phyloP scores from a whole-genome alignment of 148 eudicot genomes.

The Polygonum maritimum region DNA sequence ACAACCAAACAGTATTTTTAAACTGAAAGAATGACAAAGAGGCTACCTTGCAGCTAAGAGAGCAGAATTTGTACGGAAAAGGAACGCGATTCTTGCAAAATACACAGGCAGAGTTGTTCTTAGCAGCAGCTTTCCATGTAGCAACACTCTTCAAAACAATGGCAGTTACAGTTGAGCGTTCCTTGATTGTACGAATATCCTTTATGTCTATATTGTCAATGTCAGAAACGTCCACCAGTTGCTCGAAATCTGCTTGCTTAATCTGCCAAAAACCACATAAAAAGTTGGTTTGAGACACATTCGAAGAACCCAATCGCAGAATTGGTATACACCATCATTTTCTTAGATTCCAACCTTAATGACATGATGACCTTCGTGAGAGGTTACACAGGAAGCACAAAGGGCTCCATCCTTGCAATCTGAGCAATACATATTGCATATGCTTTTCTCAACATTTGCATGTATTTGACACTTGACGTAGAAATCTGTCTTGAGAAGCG shows the following conservation, averaged over 20 bases:
- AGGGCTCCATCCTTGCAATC: not conserved
- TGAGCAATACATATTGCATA: not conserved
- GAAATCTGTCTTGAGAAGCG: not conserved
- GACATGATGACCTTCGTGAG: constrained; percentile 3
- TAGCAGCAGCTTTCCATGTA: not conserved
- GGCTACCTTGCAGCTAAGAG: constrained; percentile 4
- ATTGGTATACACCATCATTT: not conserved
- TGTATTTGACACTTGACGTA: not conserved
- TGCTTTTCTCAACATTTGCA: not conserved
- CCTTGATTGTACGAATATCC: not conserved
- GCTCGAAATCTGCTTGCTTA: not conserved
- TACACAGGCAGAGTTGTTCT: not conserved
- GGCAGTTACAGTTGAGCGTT: not conserved
- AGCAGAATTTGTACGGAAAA: not conserved
- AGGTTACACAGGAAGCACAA: constrained; percentile 1
- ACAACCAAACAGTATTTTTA: not conserved
- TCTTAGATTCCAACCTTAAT: not conserved
- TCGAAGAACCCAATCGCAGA: not conserved
- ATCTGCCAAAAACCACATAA: constrained; percentile 1
- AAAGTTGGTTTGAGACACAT: not conserved
- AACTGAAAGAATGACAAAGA: not conserved
- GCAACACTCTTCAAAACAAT: not conserved
- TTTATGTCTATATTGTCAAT: not conserved
- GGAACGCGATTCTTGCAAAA: constrained; percentile 3
- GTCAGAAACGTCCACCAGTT: not conserved